Conservation (phyloP, 1,284 basidiomycete species). For the Ceratobasidium sp. region DNA sequence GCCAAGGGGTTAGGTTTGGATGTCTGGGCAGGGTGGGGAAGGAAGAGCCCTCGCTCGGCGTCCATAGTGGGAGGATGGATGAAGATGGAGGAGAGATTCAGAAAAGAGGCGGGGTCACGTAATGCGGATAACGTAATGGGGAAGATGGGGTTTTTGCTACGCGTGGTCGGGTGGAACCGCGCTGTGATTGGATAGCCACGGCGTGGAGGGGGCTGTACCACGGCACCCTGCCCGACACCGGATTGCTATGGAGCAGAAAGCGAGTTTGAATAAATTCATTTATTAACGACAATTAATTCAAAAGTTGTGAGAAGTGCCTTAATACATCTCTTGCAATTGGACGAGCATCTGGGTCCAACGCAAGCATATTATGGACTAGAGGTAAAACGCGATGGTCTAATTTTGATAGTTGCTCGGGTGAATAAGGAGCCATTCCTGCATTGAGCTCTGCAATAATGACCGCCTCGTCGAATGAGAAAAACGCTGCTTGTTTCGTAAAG, state of each 20-base stretch:
- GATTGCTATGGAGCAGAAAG: too few species aligned
- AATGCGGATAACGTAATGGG: constrained; percentile 5
- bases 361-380: not conserved
- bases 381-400: not conserved
- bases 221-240: too few species aligned
- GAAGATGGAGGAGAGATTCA: not conserved
- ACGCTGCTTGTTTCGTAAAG: not conserved
- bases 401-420: not conserved
- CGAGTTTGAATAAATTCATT: too few species aligned
- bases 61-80: not conserved
- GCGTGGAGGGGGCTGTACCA: too few species aligned
- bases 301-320: too few species aligned
- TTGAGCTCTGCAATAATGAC: not conserved
- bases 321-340: constrained; percentile 1
- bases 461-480: not conserved
- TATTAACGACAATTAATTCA: too few species aligned
- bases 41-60: constrained; percentile 21
- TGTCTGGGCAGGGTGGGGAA: constrained; percentile 9
- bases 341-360: not conserved
- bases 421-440: not conserved
- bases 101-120: constrained; percentile 7
- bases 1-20: not conserved
- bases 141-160: too few species aligned
- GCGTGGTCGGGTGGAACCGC: constrained; percentile 5
- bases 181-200: not conserved